Evolutionary conservation across 2,329 filamentous ascomycete genomes (phyloP), one percentile per base, ranked within the genome.

Genomic region (Phyllosticta citribraziliensis): DNA sequence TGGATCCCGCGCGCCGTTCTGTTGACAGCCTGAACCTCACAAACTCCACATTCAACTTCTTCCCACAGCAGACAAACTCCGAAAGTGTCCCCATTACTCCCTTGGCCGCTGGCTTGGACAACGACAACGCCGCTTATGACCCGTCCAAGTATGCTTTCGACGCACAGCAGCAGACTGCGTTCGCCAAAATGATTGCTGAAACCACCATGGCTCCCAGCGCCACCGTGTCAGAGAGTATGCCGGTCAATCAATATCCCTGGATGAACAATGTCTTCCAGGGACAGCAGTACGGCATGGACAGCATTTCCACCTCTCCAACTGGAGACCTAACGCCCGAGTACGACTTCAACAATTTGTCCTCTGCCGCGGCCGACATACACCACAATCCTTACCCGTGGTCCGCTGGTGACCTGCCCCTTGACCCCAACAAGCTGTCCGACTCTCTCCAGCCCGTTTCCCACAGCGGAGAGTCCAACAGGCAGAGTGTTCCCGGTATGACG

Each of bases 401-500:
- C 56, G 72, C 74, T 59, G 70, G 70, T 4, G 74, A 76, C 61
- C 70, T 76, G 33, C 74, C 74, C 6, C 65, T 76, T 14, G 70
- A 73, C 55, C 70, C 73, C n/a, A 72, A 65, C 63, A 73, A 73
- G 64, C 67, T 74, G 47, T 68, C 64, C 47, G 68, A 74, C 55
- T 69, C 65, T 51, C 64, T 73, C 60, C 72, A 75, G 63, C 73
- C 73, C 2, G 70, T 73, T 14, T 76, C 74, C 10, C 72, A 75
- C 54, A 75, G 73, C 58, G 74, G 74, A 24, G 74, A 76, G 62
- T 75, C 74, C 0, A 74, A 63, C 40, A 58, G 71, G 56, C 70
- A 72, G 53, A 75, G 73, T 63, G 70, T 69, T 14, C 73, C 73
- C 27, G 73, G 72, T 27, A 70, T 76, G 6, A 74, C 73, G n/a